Evolutionary conservation across 116 monocot species (phyloP).

Genomic region (Iris pallida): DNA sequence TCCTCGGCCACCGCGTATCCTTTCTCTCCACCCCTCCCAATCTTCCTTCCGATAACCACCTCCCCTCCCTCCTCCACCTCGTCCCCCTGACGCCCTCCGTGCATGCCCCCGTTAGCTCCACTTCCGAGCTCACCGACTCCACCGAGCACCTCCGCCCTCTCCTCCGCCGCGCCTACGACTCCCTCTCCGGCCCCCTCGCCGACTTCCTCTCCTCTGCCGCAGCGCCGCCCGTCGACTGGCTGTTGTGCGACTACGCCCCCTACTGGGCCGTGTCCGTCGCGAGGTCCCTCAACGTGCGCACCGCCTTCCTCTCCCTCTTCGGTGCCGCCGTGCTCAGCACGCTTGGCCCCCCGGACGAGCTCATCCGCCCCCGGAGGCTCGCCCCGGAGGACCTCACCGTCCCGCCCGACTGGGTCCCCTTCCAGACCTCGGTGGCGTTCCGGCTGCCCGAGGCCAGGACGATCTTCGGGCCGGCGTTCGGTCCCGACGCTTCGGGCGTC

Average conservation of each 20-base stretch:
- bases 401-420: not conserved
- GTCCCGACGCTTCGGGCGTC: constrained; percentile 1
- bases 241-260: not conserved
- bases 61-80: not conserved
- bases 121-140: not conserved
- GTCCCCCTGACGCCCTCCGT: too few relatives aligned
- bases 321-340: not conserved
- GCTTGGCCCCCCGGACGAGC: not conserved
- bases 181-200: constrained; percentile 1
- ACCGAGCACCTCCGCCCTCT: not conserved
- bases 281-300: not conserved
- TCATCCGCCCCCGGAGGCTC: not conserved
- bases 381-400: constrained; percentile 6
- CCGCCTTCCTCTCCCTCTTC: not conserved
- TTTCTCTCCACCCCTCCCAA: constrained; percentile 10
- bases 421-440: constrained; percentile 2
- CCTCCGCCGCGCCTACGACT: not conserved
- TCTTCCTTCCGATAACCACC: constrained; percentile 6
- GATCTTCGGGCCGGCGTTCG: not conserved
- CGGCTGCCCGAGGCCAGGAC: constrained; percentile 7
- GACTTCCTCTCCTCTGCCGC: not conserved
- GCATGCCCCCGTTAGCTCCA: too few relatives aligned
- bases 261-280: not conserved
- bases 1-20: constrained; percentile 16
- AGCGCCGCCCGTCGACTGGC: not conserved